These are phyloP conservation scores for Eucalyptus curtisii DNA, from an alignment of 345 rosid species.

Conservation along the genomic window DNA sequence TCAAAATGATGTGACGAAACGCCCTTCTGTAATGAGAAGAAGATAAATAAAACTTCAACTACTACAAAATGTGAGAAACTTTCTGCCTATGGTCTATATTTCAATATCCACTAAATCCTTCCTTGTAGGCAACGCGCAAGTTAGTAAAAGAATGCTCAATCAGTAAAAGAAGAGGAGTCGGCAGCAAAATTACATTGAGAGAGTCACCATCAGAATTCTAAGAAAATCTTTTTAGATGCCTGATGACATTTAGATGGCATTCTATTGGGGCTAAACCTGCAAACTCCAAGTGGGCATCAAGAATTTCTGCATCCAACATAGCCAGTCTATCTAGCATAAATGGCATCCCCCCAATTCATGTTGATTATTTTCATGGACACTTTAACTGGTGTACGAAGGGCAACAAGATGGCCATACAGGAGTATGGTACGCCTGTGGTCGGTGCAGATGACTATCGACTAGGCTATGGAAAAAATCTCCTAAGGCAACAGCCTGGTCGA, in stretches of 20 bases:
- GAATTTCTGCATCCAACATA: rapidly evolving
- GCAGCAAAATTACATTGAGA: not conserved
- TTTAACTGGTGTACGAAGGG: rapidly evolving
- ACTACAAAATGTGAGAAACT: too few species aligned
- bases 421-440: too few species aligned
- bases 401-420: too few species aligned
- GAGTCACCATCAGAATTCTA: not conserved
- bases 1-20: too few species aligned
- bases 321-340: not conserved
- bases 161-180: not conserved
- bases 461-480: too few species aligned
- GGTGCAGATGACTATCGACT: rapidly evolving
- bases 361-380: not conserved
- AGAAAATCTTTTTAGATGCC: not conserved
- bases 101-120: not conserved
- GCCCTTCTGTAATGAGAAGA: too few species aligned
- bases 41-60: too few species aligned
- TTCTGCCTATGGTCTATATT: too few species aligned
- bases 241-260: not conserved
- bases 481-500: too few species aligned
- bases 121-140: not conserved
- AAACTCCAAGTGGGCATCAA: not conserved
- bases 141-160: not conserved
- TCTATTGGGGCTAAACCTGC: not conserved
- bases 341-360: not conserved